phyloP scores from a whole-genome alignment of 768 basidiomycete species.

The Fomitopsis serialis region DNA sequence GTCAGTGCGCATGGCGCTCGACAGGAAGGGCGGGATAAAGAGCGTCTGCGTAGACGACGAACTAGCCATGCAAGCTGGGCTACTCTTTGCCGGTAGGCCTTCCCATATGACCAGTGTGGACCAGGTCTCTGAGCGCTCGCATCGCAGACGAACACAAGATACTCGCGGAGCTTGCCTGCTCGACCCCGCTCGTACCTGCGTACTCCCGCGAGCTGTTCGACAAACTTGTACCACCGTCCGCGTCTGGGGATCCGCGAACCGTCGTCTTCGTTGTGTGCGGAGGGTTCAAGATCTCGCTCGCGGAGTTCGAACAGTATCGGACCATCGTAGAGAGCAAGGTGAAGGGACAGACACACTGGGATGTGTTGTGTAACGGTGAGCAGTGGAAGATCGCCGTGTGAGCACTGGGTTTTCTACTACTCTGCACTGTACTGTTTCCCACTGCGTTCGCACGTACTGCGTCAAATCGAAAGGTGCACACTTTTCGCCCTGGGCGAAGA shows the following conservation, averaged over 20 bases:
- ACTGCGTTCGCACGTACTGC: no score
- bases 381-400: background rate
- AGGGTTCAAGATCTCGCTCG: conserved; percentile 61
- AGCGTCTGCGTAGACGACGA: conserved; percentile 65
- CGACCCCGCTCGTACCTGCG: conserved; percentile 62
- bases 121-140: background rate
- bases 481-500: no score
- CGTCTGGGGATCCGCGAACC: conserved; percentile 24
- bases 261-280: conserved; percentile 70
- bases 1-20: conserved; percentile 61
- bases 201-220: conserved; percentile 56
- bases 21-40: conserved; percentile 49
- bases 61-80: conserved; percentile 57
- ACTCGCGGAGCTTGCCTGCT: conserved; percentile 70
- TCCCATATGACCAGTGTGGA: background rate
- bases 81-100: conserved; percentile 51
- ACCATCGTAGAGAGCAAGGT: conserved; percentile 30
- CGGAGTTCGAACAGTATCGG: conserved; percentile 47
- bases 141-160: conserved; percentile 75
- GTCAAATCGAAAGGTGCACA: no score
- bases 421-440: no score
- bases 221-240: conserved; percentile 36
- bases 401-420: no score
- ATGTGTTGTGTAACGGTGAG: conserved; percentile 14
- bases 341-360: conserved; percentile 21